A percentile compares a stretch with the other conserved stretches of the same genome.
Evolutionary conservation across 805 yeast genomes (phyloP).

Genomic region (Barnettozyma siamensis): DNA sequence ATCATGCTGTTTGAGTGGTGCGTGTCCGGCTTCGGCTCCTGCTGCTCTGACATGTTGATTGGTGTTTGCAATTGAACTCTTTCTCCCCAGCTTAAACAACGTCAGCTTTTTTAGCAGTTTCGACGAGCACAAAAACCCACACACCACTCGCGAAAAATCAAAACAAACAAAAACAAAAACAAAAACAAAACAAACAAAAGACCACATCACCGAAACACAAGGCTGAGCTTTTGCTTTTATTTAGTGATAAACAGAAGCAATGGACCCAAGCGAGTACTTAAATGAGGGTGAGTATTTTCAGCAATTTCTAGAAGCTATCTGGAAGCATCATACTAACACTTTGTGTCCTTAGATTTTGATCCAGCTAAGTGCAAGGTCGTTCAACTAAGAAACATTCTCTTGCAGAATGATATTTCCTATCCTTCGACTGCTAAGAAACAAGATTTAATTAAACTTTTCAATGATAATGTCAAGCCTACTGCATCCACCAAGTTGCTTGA

Average conservation of each 20-base stretch:
- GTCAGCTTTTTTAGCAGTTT: background rate
- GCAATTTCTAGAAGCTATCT: no score
- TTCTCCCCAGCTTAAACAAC: background rate
- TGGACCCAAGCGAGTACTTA: conserved; percentile 34
- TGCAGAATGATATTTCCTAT: conserved; percentile 55
- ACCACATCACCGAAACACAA: background rate
- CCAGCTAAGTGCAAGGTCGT: conserved; percentile 61
- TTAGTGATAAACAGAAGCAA: no score
- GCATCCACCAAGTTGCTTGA: conserved; percentile 36
- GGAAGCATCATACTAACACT: no score
- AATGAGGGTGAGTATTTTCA: conserved; percentile 31
- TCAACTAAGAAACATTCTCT: conserved; percentile 60
- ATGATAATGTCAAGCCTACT: conserved; percentile 44
- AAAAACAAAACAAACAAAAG: conserved; percentile 1
- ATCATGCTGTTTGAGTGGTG: conserved; percentile 43
- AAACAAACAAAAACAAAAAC: conserved; percentile 6
- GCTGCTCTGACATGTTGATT: conserved; percentile 19
- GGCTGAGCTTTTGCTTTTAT: no score
- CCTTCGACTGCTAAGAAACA: conserved; percentile 64
- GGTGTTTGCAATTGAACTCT: no score
- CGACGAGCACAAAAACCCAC: background rate
- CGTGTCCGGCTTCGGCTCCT: conserved; percentile 22
- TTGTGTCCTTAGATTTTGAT: conserved; percentile 48
- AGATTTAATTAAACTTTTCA: conserved; percentile 55
- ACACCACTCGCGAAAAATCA: conserved; percentile 1